Conservation (phyloP, 805 yeast genomes). For the Aciculoconidium aculeatum region DNA sequence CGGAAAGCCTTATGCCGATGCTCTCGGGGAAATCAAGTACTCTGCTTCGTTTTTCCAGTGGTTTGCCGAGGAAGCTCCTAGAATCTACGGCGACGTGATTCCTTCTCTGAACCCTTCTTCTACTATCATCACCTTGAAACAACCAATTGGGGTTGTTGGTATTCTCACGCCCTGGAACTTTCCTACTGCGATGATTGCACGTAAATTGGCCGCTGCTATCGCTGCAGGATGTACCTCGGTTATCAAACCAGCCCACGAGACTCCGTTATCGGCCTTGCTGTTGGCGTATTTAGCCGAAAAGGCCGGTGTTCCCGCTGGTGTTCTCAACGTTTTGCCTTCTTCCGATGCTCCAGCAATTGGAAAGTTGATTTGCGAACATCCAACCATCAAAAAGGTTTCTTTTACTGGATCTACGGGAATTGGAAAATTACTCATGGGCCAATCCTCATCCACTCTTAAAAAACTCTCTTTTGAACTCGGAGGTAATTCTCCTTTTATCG, state of each 20-base stretch:
- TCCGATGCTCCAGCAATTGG: slow-evolving; percentile 46
- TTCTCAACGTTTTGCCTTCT: slow-evolving; percentile 57
- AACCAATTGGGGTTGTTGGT: slow-evolving; percentile 81
- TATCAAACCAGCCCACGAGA: slow-evolving; percentile 71
- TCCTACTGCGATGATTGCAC: slow-evolving; percentile 72
- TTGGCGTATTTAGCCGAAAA: slow-evolving; percentile 52
- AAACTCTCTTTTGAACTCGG: slow-evolving; percentile 72
- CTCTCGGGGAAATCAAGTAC: slow-evolving; percentile 62
- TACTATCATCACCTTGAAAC: slow-evolving; percentile 55
- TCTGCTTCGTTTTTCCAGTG: slow-evolving; percentile 81
- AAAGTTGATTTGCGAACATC: slow-evolving; percentile 42
- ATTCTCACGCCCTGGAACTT: slow-evolving; percentile 82
- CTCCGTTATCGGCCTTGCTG: slow-evolving; percentile 71
- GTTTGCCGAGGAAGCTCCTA: slow-evolving; percentile 81
- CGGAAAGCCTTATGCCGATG: slow-evolving; percentile 68
- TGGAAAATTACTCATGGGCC: slow-evolving; percentile 62
- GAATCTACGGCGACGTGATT: slow-evolving; percentile 61
- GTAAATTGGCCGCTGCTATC: slow-evolving; percentile 69
- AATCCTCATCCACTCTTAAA: slow-evolving; percentile 57
- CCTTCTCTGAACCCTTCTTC: slow-evolving; percentile 44
- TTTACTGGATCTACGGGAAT: slow-evolving; percentile 77
- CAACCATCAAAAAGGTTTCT: slow-evolving; percentile 56
- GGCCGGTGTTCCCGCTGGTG: slow-evolving; percentile 72
- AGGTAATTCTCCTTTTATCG: slow-evolving; percentile 76
- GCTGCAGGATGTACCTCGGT: slow-evolving; percentile 80